These are phyloP conservation scores for Oryza meyeriana DNA, from an alignment of 176 grass and related monocot genomes.

Conservation along the genomic window DNA sequence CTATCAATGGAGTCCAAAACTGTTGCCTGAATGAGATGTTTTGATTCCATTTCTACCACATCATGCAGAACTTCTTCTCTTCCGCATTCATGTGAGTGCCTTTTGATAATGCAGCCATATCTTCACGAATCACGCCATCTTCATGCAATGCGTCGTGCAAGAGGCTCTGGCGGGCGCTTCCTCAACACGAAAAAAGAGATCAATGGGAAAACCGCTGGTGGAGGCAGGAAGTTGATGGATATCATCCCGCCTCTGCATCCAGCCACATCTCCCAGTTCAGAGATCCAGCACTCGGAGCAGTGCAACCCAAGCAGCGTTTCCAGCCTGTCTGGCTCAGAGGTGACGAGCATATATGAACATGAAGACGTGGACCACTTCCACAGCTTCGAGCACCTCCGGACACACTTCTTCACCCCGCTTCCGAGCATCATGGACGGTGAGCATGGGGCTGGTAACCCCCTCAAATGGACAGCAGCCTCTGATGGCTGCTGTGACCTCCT, in stretches of 20 bases:
- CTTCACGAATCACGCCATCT: constrained; percentile 90
- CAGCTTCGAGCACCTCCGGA: constrained; percentile 46
- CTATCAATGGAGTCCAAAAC: neutral
- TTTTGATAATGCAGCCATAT: constrained; percentile 64
- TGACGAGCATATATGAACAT: constrained; percentile 58
- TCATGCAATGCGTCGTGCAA: constrained; percentile 80
- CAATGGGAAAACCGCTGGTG: constrained; percentile 7
- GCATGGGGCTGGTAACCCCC: constrained; percentile 42
- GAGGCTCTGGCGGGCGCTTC: constrained; percentile 88
- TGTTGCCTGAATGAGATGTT: neutral
- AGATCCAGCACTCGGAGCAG: constrained; percentile 66
- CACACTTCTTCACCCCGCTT: constrained; percentile 57
- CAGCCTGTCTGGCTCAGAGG: constrained; percentile 75
- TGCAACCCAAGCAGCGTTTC: constrained; percentile 53
- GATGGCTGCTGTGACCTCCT: constrained; percentile 82
- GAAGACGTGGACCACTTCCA: constrained; percentile 53
- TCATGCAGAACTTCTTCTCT: neutral
- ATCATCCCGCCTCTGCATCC: constrained; percentile 1
- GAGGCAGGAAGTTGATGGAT: constrained; percentile 1
- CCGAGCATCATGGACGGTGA: constrained; percentile 56
- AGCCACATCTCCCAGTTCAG: constrained; percentile 61
- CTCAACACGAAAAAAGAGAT: constrained; percentile 70
- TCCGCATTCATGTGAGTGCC: neutral
- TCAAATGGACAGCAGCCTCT: constrained; percentile 61
- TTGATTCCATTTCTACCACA: neutral